Evolutionary conservation across 2,329 filamentous ascomycete species (phyloP).

Genomic region (Chaetomiaceae sp.): DNA sequence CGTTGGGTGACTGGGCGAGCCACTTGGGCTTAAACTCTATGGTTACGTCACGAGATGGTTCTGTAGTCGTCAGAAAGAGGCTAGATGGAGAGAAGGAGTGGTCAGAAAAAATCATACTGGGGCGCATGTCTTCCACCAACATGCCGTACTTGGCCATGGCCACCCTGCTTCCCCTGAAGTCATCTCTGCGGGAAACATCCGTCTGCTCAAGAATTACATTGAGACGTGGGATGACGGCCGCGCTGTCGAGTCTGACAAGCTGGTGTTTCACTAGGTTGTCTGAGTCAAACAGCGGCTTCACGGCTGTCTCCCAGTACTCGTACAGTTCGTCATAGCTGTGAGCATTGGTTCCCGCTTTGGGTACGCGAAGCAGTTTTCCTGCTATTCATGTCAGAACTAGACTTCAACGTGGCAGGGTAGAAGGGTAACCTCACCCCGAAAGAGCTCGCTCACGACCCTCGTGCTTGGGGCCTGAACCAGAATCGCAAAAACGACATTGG

Average conservation of each 20-base stretch:
- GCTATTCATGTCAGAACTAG: neutral
- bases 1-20: constrained; percentile 69
- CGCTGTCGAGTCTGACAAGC: constrained; percentile 42
- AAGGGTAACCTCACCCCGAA: constrained; percentile 4
- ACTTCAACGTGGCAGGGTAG: neutral
- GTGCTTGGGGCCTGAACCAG: constrained; percentile 6
- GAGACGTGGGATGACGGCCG: constrained; percentile 38
- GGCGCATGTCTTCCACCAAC: constrained; percentile 68
- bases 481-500: constrained; percentile 68
- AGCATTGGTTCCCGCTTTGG: constrained; percentile 49
- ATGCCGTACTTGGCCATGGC: constrained; percentile 58
- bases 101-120: too few species aligned
- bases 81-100: neutral
- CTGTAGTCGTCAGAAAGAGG: neutral
- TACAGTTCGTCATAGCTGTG: constrained; percentile 38
- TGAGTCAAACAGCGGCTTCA: constrained; percentile 49
- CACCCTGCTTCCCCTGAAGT: constrained; percentile 43
- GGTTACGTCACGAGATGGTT: constrained; percentile 33
- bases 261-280: constrained; percentile 50
- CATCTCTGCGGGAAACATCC: constrained; percentile 28
- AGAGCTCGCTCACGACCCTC: neutral
- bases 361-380: constrained; percentile 53
- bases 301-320: constrained; percentile 43
- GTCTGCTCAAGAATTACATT: constrained; percentile 50
- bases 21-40: constrained; percentile 83